These are phyloP conservation scores for Paecilomyces fulvus DNA, from an alignment of 2,329 filamentous ascomycete species.

Conservation along the genomic window DNA sequence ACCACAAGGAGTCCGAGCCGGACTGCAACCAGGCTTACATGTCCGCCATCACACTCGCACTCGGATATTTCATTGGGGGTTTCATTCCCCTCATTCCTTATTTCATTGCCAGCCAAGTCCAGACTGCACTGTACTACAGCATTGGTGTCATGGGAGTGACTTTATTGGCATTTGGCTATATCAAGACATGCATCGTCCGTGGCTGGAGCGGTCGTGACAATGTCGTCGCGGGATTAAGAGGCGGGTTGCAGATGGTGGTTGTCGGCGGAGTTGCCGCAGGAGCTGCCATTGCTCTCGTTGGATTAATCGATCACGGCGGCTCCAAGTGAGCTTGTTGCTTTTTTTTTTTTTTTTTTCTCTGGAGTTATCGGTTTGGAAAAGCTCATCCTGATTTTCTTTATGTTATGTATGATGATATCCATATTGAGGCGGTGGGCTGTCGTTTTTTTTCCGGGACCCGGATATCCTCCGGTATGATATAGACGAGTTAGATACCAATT, in stretches of 20 bases:
- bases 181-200: conserved; percentile 39
- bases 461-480: neutral
- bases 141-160: conserved; percentile 35
- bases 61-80: conserved; percentile 63
- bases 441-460: neutral
- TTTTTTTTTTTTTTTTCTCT: neutral
- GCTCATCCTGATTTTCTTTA: neutral
- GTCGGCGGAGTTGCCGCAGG: conserved; percentile 59
- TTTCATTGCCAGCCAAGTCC: conserved; percentile 46
- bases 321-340: neutral
- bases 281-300: conserved; percentile 56
- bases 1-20: conserved; percentile 38
- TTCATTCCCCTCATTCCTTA: conserved; percentile 65
- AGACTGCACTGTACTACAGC: conserved; percentile 42
- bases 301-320: conserved; percentile 39
- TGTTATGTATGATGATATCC: neutral
- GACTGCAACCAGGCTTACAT: conserved; percentile 39
- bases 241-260: conserved; percentile 56
- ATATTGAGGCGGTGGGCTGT: neutral
- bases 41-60: conserved; percentile 57
- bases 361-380: neutral
- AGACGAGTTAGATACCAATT: neutral
- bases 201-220: conserved; percentile 38
- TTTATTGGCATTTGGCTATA: conserved; percentile 34
- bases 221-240: conserved; percentile 47